These are phyloP conservation scores for Didymella exigua DNA, from an alignment of 2,329 filamentous ascomycete genomes.

Conservation along the genomic window DNA sequence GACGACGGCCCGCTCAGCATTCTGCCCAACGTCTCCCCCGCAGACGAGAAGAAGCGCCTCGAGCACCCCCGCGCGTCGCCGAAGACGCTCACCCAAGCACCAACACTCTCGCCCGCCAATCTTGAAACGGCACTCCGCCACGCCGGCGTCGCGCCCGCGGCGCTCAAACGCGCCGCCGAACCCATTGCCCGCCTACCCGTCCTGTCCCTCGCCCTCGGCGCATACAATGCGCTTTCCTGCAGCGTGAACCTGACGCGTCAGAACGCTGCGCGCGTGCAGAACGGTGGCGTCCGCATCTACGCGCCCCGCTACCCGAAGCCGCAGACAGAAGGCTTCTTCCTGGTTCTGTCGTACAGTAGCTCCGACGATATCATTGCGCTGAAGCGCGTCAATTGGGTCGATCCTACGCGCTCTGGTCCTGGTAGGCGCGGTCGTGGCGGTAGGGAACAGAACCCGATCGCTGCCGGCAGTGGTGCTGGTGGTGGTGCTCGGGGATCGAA, in stretches of 20 bases:
- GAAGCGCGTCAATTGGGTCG: constrained; percentile 81
- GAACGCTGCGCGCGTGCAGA: constrained; percentile 57
- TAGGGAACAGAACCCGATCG: constrained; percentile 6
- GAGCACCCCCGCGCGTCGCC: constrained; percentile 47
- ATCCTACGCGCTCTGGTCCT: constrained; percentile 19
- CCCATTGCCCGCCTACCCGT: constrained; percentile 72
- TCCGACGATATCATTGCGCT: constrained; percentile 81
- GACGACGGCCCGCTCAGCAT: constrained; percentile 79
- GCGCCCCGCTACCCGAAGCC: constrained; percentile 91
- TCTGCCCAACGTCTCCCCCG: constrained; percentile 70
- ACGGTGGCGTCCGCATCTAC: constrained; percentile 72
- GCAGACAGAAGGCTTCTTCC: constrained; percentile 92
- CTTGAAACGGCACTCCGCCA: constrained; percentile 52
- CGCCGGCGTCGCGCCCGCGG: constrained; percentile 55
- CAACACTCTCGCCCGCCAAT: constrained; percentile 19
- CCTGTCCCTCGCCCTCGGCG: constrained; percentile 65
- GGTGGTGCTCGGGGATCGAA: constrained; percentile 35
- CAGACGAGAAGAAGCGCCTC: constrained; percentile 51
- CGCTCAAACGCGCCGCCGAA: constrained; percentile 60
- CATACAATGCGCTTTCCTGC: constrained; percentile 67
- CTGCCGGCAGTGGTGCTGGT: constrained; percentile 12
- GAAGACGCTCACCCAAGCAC: constrained; percentile 46
- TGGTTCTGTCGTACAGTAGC: constrained; percentile 70
- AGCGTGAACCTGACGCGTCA: constrained; percentile 68
- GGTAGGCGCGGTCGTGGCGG: constrained; percentile 12